phyloP scores from a whole-genome alignment of 2,329 filamentous ascomycete genomes.

The Cytospora paraplurivora region DNA sequence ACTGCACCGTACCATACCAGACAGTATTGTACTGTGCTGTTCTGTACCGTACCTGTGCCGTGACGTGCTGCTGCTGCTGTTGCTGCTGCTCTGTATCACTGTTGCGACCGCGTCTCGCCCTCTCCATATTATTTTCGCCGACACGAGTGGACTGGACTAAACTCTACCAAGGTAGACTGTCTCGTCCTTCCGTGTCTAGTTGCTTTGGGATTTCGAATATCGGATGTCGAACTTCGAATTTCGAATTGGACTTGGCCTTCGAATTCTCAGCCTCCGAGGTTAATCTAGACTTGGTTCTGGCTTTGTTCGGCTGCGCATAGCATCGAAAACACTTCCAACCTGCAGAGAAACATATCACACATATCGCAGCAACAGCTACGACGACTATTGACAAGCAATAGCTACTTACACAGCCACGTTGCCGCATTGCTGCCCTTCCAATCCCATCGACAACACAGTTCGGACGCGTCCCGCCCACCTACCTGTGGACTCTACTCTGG shows the following conservation, averaged over 20 bases:
- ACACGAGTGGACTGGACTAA: background rate
- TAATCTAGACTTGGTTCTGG: slow-evolving; percentile 1
- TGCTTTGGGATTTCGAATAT: background rate
- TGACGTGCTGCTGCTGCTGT: background rate
- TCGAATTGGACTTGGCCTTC: background rate
- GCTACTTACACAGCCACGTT: background rate
- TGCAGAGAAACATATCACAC: background rate
- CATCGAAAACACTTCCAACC: too few species aligned
- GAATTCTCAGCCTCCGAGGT: slow-evolving; percentile 7
- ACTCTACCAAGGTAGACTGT: background rate
- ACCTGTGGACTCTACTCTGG: background rate
- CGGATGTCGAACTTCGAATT: background rate
- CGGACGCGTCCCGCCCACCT: too few species aligned
- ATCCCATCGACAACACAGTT: too few species aligned
- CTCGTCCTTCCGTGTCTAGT: background rate
- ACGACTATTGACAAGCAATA: too few species aligned
- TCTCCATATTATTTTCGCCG: slow-evolving; percentile 12
- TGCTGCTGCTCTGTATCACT: background rate
- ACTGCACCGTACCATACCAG: background rate
- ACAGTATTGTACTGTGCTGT: slow-evolving; percentile 4
- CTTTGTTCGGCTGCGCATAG: background rate
- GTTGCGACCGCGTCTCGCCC: background rate
- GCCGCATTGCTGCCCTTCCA: background rate
- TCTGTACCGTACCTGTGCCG: slow-evolving; percentile 6
- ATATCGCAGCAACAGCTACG: background rate